phyloP scores from a whole-genome alignment of 768 basidiomycete species.

The Cantharellus cinnabarinus region DNA sequence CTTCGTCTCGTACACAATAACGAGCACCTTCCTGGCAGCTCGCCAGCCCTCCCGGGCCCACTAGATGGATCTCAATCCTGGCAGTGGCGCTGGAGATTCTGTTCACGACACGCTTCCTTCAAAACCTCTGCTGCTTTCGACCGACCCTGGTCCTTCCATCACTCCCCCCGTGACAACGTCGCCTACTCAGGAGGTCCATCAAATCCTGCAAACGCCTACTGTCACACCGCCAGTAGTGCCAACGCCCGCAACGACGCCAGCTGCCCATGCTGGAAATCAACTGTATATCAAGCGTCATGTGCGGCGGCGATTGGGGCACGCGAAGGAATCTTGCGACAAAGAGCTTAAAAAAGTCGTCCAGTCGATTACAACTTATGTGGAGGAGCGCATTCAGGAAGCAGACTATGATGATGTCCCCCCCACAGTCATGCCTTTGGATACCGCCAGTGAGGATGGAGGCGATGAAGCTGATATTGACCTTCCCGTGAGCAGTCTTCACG shows the following conservation, averaged over 20 bases:
- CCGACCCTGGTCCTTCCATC: no score
- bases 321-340: conserved; percentile 93
- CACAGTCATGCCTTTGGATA: neutral
- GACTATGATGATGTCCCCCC: neutral
- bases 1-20: no score
- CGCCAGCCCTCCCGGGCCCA: neutral
- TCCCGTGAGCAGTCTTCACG: conserved; percentile 20
- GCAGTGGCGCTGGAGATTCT: no score
- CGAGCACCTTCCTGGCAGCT: neutral
- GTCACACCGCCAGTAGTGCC: no score
- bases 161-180: no score
- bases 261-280: neutral
- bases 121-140: no score
- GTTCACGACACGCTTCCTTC: no score
- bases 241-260: no score
- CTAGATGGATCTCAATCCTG: neutral
- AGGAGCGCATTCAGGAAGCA: conserved; percentile 58
- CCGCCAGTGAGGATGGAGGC: conserved; percentile 47
- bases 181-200: no score
- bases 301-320: conserved; percentile 75
- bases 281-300: conserved; percentile 58
- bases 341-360: conserved; percentile 86
- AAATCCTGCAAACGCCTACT: no score
- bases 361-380: conserved; percentile 86
- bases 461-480: conserved; percentile 47